Base-by-base conservation (phyloP, 306 rosid genomes). In the Dalbergia cochinchinensis region DNA sequence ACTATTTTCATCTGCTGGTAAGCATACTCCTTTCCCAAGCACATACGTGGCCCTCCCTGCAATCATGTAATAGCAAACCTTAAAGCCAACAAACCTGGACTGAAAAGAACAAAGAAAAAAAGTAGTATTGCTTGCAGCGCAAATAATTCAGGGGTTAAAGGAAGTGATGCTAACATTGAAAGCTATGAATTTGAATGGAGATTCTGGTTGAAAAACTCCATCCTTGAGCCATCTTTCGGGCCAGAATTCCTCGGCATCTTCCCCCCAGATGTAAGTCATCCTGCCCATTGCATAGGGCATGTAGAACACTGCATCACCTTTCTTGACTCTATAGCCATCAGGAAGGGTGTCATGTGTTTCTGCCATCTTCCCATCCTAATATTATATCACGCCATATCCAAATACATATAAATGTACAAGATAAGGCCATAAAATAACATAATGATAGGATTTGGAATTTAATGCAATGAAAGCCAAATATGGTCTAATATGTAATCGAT, bases 1-100 rank as follows among this genome's bases (percentile, higher is more conserved):
- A 89, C 65, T 59, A 90, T 89, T 82, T 91, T 94, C 97, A 91
- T 94, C 84, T 91, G 95, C 76, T 85, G 87, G 65, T 90, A 91
- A 7, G 94, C 92, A 64, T 91, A 91, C 33, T 93, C 94, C 79
- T 88, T 93, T 47, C 98, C 93, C 18, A 91, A 86, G 63, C 97
- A 91, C 1, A 85, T 87, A 10, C 91, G 88, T 9, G 92, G 97
- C 16, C 97, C 95, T 42, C 85, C 98, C 98, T 93, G 81, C 73
- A 87, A 53, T 44, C 0, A 72, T n/a, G 37, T 60, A 51, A 42
- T 42, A 42, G 15, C 12, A 47, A 78, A 37, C 0, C 41, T 37
- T 37, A 37, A 37, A 37, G 41, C 41, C 0, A 8, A 42, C 48
- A 42, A 7, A 2, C 48, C 48, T 1, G 48, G 8, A 42, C 8